Base-by-base conservation (phyloP, 1,139 yeast genomes). In the Kodamaea sp. region DNA sequence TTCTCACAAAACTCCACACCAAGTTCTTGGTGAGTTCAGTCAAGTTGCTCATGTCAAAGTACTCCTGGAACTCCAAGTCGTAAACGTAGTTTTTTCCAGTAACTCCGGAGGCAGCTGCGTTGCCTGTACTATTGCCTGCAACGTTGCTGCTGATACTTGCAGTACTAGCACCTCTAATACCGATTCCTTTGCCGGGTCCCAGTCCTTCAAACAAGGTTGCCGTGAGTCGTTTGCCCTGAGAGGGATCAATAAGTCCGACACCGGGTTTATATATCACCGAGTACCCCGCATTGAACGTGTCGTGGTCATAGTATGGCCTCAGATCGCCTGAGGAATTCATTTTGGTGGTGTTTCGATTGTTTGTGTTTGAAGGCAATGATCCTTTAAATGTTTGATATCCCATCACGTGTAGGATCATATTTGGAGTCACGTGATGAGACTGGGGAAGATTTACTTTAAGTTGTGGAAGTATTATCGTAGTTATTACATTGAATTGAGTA, bases 251-350 rank as follows among this genome's bases (percentile, higher is more conserved):
- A 25, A 79, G 76, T 24, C 86, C 86, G 13, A 73, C 66, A 0
- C 83, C 83, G 2, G 83, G 81, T 42, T 73, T 70, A 48, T 66
- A 80, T 6, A 78, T 70, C 15, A 81, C 84, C 22, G 78, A 67
- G 47, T 81, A 78, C 7, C 84, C 86, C 2, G 82, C 80, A 53
- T 80, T 71, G 59, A 85, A 85, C 2, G 83, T 66, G 27, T 75
- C 83, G 24, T 84, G 77, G 55, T 83, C 81, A 53, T 82, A 80
- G 57, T 85, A 85, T 4, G 95, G 95, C 57, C 95, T 73, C 39
- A 76, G 59, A 22, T 42, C 41, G 32, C 29, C 23, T 15, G 24
- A 16, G 37, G 36, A 34, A 34, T 27, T 37, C 46, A 30, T 42
- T 26, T 34, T 40, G 26, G 35, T 22, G 31, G 11, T 23, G 28